phyloP scores from a whole-genome alignment of 768 basidiomycete species.

The Polyporus arcularius region DNA sequence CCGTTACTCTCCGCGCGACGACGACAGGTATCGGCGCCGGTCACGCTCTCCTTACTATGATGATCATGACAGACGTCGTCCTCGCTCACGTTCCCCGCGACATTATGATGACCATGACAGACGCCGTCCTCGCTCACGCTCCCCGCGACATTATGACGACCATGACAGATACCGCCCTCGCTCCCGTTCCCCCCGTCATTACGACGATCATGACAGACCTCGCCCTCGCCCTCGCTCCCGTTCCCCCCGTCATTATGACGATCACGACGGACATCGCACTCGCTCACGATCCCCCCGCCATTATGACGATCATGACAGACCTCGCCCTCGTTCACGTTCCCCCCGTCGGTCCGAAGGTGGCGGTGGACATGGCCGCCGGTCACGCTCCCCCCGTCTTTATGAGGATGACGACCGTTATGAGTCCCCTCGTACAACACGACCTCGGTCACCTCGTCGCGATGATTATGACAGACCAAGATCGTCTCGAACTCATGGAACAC shows the following conservation, averaged over 20 bases:
- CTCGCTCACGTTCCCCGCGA: neutral
- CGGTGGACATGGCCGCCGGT: too few relatives aligned
- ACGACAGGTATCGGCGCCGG: too few relatives aligned
- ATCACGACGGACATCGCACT: neutral
- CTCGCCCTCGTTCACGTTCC: neutral
- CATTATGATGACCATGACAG: neutral
- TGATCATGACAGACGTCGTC: neutral
- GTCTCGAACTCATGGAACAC: too few relatives aligned
- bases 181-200: neutral
- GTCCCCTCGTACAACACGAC: neutral
- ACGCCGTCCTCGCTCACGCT: neutral
- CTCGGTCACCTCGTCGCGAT: too few relatives aligned
- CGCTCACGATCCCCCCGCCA: neutral
- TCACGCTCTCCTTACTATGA: neutral
- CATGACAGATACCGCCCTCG: neutral
- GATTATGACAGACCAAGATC: too few relatives aligned
- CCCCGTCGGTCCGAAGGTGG: neutral
- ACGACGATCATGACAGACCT: neutral
- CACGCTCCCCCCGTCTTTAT: neutral
- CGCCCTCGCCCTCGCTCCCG: constrained; percentile 21
- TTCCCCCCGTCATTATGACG: constrained; percentile 20
- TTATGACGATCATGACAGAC: neutral
- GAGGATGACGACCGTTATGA: neutral
- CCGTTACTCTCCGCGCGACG: too few relatives aligned
- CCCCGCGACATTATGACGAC: neutral